Conservation (phyloP, 1,139 yeast genomes). For the Suhomyces bolitotheri region DNA sequence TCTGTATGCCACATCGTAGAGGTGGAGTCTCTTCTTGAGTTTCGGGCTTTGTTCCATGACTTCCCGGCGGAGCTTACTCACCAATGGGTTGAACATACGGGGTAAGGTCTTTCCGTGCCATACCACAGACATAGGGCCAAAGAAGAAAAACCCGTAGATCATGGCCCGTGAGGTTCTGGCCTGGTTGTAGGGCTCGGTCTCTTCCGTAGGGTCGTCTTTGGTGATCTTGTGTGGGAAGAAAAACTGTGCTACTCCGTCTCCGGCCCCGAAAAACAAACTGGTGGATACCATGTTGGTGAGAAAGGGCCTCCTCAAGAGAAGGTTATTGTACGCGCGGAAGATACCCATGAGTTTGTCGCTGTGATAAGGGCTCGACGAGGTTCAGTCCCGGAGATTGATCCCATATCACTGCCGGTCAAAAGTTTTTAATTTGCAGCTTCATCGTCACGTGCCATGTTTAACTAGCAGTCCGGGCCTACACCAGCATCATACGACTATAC, state of each 20-base stretch:
- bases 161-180: constrained; percentile 64
- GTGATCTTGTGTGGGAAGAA: constrained; percentile 42
- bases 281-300: constrained; percentile 56
- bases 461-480: no score
- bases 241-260: constrained; percentile 72
- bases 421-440: constrained; percentile 8
- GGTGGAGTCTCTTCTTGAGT: constrained; percentile 19
- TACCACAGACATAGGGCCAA: constrained; percentile 71
- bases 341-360: constrained; percentile 16
- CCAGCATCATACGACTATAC: no score
- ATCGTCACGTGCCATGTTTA: no score
- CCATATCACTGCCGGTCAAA: no score
- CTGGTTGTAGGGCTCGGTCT: constrained; percentile 27
- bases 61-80: constrained; percentile 18
- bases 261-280: constrained; percentile 67
- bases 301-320: constrained; percentile 50
- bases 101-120: constrained; percentile 67
- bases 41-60: constrained; percentile 18
- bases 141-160: constrained; percentile 72
- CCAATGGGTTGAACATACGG: constrained; percentile 44
- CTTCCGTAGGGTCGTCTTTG: constrained; percentile 19
- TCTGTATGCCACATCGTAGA: constrained; percentile 40
- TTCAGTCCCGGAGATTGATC: no score
- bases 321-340: constrained; percentile 41
- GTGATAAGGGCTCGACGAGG: not conserved